Evolutionary conservation across 164 flowering plant genomes (phyloP).

Genomic region (Cinnamomum micranthum): DNA sequence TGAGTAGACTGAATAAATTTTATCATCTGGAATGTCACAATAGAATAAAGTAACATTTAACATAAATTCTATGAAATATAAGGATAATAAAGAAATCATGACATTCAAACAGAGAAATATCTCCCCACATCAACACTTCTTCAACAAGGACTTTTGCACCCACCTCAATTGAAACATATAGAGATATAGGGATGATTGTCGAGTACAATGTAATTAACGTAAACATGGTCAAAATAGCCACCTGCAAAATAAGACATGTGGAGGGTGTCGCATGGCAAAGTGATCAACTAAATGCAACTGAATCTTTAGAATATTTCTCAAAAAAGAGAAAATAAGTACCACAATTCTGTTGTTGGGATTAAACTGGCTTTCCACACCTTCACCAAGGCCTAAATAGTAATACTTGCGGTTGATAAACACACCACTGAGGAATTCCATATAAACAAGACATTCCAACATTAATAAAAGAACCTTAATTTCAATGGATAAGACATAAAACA

Average conservation of each 20-base stretch:
- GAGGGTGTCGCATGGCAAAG: background rate
- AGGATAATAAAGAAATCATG: background rate
- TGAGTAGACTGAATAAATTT: slow-evolving; percentile 92
- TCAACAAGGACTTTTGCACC: slow-evolving; percentile 1
- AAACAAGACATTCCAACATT: background rate
- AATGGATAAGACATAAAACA: too few relatives aligned
- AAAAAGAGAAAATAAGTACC: slow-evolving; percentile 40
- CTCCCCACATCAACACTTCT: background rate
- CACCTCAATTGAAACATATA: slow-evolving; percentile 98
- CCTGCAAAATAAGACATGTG: slow-evolving; percentile 35
- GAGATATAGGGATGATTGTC: slow-evolving; percentile 92
- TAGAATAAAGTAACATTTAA: background rate
- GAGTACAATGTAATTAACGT: slow-evolving; percentile 89
- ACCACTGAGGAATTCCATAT: slow-evolving; percentile 47
- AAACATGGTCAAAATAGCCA: slow-evolving; percentile 66
- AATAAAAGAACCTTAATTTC: too few relatives aligned
- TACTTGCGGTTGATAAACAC: slow-evolving; percentile 64
- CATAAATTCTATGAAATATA: background rate
- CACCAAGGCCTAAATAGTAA: slow-evolving; percentile 56
- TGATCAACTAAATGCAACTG: background rate
- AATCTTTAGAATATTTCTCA: background rate
- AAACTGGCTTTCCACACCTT: slow-evolving; percentile 50
- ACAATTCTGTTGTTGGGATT: slow-evolving; percentile 72
- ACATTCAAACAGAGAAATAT: background rate
- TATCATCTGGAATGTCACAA: slow-evolving; percentile 59